Evolutionary conservation across 176 grass and related monocot genomes (phyloP).

Genomic region (Calamus simplicifolius): DNA sequence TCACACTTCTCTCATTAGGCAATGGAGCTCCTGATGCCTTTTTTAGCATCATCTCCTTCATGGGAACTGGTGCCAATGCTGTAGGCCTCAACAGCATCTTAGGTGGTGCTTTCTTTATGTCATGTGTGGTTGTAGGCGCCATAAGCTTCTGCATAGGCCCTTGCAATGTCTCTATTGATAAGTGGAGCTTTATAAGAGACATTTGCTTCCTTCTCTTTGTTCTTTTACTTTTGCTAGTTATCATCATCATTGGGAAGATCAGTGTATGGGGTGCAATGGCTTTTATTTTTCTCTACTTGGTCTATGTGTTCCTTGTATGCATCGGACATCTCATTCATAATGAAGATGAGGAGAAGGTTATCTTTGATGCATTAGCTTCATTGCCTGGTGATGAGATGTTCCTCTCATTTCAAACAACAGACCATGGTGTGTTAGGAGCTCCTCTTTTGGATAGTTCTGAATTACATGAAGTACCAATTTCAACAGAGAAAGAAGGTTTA

Average conservation of each 20-base stretch:
- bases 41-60: slow-evolving; percentile 51
- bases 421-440: slow-evolving; percentile 5
- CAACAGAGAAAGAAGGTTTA: not conserved
- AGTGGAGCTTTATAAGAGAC: slow-evolving; percentile 47
- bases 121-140: slow-evolving; percentile 50
- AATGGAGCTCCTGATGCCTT: slow-evolving; percentile 72
- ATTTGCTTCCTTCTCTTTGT: slow-evolving; percentile 42
- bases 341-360: slow-evolving; percentile 8
- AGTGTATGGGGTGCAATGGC: slow-evolving; percentile 34
- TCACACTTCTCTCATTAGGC: slow-evolving; percentile 62
- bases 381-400: slow-evolving; percentile 12
- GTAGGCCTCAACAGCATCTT: slow-evolving; percentile 60
- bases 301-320: slow-evolving; percentile 53
- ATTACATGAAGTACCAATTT: not conserved
- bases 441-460: slow-evolving; percentile 24
- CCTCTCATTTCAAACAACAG: slow-evolving; percentile 1
- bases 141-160: slow-evolving; percentile 31
- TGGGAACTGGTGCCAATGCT: not conserved
- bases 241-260: slow-evolving; percentile 43
- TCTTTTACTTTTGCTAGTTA: slow-evolving; percentile 16
- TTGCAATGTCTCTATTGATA: slow-evolving; percentile 20
- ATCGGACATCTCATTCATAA: slow-evolving; percentile 23
- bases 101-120: slow-evolving; percentile 59
- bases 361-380: not conserved
- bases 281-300: slow-evolving; percentile 47